Evolutionary conservation across 306 rosid genomes (phyloP), one percentile per base, ranked within the genome.

Genomic region (Prosopis cineraria): DNA sequence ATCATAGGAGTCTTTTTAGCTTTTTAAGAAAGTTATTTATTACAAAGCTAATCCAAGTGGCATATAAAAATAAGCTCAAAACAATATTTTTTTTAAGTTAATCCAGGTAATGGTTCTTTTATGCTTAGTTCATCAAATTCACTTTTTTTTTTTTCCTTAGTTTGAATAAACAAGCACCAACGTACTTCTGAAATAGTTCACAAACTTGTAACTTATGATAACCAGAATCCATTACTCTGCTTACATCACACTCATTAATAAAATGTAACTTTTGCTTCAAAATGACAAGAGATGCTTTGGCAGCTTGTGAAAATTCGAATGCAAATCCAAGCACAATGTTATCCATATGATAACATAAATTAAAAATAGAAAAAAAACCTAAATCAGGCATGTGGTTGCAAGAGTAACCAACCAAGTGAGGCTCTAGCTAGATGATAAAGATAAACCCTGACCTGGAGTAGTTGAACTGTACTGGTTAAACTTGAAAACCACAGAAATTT

Each of bases 381-480:
- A 78, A 78, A 66, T 65, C 68, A 81, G 40, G 68, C 78, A 78
- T 70, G 43, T 27, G 47, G 72, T 79, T 66, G 45, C 59, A 69
- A 2, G 37, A 77, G 59, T 63, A 33, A 67, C n/a, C 50, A 66
- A 66, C 47, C 80, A 79, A 67, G 60, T 68, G 74, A 81, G 47
- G 72, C 62, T 50, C 29, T 20, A 52, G 29, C 52, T 80, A 69
- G 75, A 68, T 76, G 48, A 69, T 81, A 50, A 73, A 75, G 80
- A 72, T 34, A 70, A 71, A 76, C 82, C 48, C 73, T 77, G 53
- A 80, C 44, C 66, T 58, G 79, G 64, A 74, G 56, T 69, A 78
- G 75, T 66, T 81, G 40, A 66, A 85, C 77, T 77, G 79, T 65
- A 69, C 73, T 81, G 78, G 73, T 81, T 77, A 81, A 79, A 77